phyloP scores from a whole-genome alignment of 2,329 filamentous ascomycete species.

The Penicillium sp. region DNA sequence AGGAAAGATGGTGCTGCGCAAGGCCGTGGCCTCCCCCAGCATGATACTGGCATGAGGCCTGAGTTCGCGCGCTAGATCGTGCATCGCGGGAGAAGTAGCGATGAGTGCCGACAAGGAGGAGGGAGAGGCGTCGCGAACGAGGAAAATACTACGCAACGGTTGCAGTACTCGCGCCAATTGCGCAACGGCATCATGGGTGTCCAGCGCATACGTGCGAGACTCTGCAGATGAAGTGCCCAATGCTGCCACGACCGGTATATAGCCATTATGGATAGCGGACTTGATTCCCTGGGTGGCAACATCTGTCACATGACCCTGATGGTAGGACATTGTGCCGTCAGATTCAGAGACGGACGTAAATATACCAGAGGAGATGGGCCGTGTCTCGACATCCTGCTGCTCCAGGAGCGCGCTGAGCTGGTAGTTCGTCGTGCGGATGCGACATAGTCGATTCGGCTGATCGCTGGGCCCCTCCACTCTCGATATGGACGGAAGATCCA shows the following conservation, averaged over 20 bases:
- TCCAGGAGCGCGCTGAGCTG: slow-evolving; percentile 1
- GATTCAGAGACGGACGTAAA: neutral
- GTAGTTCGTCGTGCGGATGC: neutral
- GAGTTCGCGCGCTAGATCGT: neutral
- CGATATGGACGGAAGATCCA: neutral
- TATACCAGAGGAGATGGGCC: neutral
- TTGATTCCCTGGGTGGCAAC: neutral
- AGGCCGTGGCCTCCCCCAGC: neutral
- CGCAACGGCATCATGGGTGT: neutral
- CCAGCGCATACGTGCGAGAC: neutral
- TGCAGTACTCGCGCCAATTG: neutral
- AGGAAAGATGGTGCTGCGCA: neutral
- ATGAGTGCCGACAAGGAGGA: neutral
- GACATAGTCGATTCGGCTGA: neutral
- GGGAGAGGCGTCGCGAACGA: neutral
- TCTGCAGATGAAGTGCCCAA: neutral
- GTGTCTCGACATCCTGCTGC: slow-evolving; percentile 2
- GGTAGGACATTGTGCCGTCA: neutral
- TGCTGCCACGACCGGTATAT: neutral
- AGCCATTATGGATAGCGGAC: neutral
- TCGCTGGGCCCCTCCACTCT: neutral
- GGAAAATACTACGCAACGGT: slow-evolving; percentile 1
- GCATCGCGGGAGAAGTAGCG: neutral
- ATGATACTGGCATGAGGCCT: neutral
- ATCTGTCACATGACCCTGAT: neutral